These are phyloP conservation scores for Acacia acuminata DNA, from an alignment of 306 rosid species.

Conservation along the genomic window DNA sequence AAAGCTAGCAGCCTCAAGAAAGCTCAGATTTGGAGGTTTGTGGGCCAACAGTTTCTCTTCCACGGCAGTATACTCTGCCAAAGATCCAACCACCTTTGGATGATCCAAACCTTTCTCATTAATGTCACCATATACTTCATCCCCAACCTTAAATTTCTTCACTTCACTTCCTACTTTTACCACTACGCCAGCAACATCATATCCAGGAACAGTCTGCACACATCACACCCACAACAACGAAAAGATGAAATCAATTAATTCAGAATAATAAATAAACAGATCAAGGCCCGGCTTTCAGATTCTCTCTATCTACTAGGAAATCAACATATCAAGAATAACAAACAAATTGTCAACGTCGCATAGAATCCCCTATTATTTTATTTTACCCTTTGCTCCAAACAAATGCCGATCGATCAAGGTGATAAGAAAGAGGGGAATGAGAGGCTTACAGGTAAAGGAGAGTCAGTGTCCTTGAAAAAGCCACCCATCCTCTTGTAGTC, in stretches of 20 bases:
- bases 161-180: constrained; percentile 65
- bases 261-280: too few species aligned
- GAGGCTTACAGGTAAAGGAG: constrained; percentile 38
- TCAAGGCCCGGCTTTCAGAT: too few species aligned
- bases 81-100: constrained; percentile 48
- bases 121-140: constrained; percentile 69
- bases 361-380: too few species aligned
- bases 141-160: constrained; percentile 64
- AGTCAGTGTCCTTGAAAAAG: constrained; percentile 23
- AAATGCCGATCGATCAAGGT: too few species aligned
- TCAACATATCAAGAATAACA: too few species aligned
- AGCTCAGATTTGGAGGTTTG: constrained; percentile 67
- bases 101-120: constrained; percentile 43
- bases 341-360: too few species aligned
- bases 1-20: constrained; percentile 76
- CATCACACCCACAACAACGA: neutral
- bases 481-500: constrained; percentile 54
- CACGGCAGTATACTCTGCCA: constrained; percentile 72
- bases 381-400: too few species aligned
- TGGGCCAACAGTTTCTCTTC: constrained; percentile 64
- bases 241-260: neutral
- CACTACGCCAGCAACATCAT: constrained; percentile 74
- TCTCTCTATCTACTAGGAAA: too few species aligned
- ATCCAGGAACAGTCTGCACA: constrained; percentile 56
- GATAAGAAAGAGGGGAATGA: neutral